phyloP scores from a whole-genome alignment of 2,329 filamentous ascomycete species.

The Tolypocladium amazonense region DNA sequence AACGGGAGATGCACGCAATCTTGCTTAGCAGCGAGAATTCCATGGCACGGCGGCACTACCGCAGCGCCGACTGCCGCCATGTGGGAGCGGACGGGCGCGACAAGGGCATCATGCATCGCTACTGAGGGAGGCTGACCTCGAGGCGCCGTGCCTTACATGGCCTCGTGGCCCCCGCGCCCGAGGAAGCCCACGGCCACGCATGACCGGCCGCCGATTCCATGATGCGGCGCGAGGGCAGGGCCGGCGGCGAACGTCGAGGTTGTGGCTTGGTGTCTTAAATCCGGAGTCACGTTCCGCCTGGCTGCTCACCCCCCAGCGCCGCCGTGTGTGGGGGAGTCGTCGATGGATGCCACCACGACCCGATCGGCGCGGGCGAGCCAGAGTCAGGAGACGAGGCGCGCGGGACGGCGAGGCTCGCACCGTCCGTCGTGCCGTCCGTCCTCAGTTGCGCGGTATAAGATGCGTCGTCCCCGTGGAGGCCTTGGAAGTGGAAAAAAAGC shows the following conservation, averaged over 20 bases:
- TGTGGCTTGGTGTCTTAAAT: slow-evolving; percentile 24
- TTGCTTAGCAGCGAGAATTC: not conserved
- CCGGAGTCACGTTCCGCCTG: slow-evolving; percentile 24
- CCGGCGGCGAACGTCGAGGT: slow-evolving; percentile 12
- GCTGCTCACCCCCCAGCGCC: slow-evolving; percentile 11
- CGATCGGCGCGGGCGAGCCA: not conserved
- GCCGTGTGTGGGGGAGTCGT: not conserved
- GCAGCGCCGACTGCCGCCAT: not conserved
- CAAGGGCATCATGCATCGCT: slow-evolving; percentile 1
- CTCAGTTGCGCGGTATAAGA: slow-evolving; percentile 1
- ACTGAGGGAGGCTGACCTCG: slow-evolving; percentile 9
- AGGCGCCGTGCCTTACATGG: slow-evolving; percentile 16
- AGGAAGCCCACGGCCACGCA: slow-evolving; percentile 9
- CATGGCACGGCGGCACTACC: not conserved
- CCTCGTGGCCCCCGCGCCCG: slow-evolving; percentile 13
- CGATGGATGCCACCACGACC: slow-evolving; percentile 4
- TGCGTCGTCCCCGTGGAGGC: not conserved
- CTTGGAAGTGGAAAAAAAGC: not conserved
- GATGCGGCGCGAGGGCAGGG: slow-evolving; percentile 16
- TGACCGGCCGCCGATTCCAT: slow-evolving; percentile 16
- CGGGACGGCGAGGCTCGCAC: slow-evolving; percentile 2
- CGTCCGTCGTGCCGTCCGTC: not conserved
- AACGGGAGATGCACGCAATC: not conserved
- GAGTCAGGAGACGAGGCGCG: slow-evolving; percentile 4
- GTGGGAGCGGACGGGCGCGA: not conserved